Base-by-base conservation (phyloP, 305 asterid species). In the Fraxinus sp. region DNA sequence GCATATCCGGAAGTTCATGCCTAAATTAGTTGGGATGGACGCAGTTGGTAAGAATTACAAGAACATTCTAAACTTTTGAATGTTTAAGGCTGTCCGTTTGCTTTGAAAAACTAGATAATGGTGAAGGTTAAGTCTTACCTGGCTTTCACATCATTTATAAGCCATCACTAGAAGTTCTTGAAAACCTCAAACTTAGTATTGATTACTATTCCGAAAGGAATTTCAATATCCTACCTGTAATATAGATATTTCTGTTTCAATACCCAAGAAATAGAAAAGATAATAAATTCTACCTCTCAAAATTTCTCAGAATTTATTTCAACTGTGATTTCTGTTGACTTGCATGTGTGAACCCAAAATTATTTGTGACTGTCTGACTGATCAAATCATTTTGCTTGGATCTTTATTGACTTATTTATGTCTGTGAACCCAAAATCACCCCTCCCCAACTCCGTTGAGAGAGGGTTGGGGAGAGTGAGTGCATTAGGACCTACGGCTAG, bases 1-100 rank as follows among this genome's bases (percentile, higher is more conserved):
- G 35, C 99, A 97, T 87, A 91, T 97, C 85, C 89, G 79, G 75
- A 89, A 88, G 85, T 97, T 92, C 97, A 97, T 97, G 97, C 99
- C 99, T 37, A 97, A 97, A 86, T 86, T 97, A 88, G 90, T 91
- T 8, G 98, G 66, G 87, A 87, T 90, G 92, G 96, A 92, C 85
- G 99, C 98, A 64, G 95, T 97, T 26, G 98, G 99, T 97, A 90
- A 90, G 92, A 70, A 8, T 46, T 36, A 55, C 74, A 22, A 62
- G 68, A 70, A 6, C 77, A 36, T 49, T 57, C 75, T 80, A 0
- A 7, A 39, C 57, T 72, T n/a, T 78, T 79, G 55, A 49, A 49
- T 80, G 77, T 75, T 84, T 7, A 10, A 68, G 46, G 32, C 28
- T 36, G 3, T 62, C 18, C 22, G 62, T 83, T 80, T 68, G 36